phyloP scores from a whole-genome alignment of 2,329 filamentous ascomycete genomes.

The Neopestalotiopsis clavispora region DNA sequence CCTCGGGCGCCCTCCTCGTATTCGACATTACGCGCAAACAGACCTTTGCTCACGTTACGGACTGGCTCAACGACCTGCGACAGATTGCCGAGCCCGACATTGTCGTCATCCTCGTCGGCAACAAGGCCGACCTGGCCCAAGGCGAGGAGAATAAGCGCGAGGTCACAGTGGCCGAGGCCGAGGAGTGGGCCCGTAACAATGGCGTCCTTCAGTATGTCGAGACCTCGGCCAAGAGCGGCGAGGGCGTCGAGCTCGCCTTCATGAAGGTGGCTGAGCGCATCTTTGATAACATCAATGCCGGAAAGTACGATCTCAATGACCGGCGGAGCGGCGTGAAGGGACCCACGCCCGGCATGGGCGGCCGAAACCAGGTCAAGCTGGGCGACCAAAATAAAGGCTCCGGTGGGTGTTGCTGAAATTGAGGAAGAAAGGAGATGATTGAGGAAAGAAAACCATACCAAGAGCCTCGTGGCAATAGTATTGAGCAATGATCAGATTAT shows the following conservation, averaged over 20 bases:
- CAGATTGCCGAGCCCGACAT: slow-evolving; percentile 97
- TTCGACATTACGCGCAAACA: slow-evolving; percentile 89
- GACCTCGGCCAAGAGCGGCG: slow-evolving; percentile 93
- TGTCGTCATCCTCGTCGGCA: slow-evolving; percentile 91
- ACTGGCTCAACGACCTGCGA: slow-evolving; percentile 92
- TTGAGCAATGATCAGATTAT: not conserved
- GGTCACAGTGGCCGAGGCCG: slow-evolving; percentile 81
- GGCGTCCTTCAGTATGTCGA: slow-evolving; percentile 93
- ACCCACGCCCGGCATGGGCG: slow-evolving; percentile 52
- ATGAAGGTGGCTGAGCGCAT: slow-evolving; percentile 93
- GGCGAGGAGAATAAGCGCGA: slow-evolving; percentile 61
- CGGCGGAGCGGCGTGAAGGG: slow-evolving; percentile 90
- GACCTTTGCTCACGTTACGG: slow-evolving; percentile 86
- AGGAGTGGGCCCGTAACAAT: slow-evolving; percentile 86
- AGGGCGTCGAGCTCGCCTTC: slow-evolving; percentile 92
- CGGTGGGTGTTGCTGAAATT: slow-evolving; percentile 50
- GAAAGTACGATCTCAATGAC: slow-evolving; percentile 93
- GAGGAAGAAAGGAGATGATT: not conserved
- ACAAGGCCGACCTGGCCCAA: slow-evolving; percentile 83
- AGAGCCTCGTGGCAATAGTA: not conserved
- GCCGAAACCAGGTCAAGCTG: slow-evolving; percentile 52
- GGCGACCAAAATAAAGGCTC: slow-evolving; percentile 43
- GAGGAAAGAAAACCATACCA: not conserved
- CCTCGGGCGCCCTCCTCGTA: slow-evolving; percentile 75
- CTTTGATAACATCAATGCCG: slow-evolving; percentile 94